Evolutionary conservation across 176 grass and related monocot species (phyloP).

Genomic region (Avena sativa): DNA sequence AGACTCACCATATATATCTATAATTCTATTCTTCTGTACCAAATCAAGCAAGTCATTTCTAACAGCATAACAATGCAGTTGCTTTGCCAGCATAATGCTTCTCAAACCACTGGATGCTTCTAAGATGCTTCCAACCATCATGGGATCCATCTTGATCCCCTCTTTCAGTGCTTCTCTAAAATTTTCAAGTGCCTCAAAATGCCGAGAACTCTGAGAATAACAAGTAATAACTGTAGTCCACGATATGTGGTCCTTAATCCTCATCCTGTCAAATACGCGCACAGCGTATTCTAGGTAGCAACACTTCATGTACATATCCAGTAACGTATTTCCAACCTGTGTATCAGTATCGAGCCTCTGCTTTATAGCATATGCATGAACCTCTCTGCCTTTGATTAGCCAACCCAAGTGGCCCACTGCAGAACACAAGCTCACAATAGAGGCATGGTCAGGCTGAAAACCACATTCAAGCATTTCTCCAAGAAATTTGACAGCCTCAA

Average conservation of each 20-base stretch:
- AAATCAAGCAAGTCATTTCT: constrained; percentile 78
- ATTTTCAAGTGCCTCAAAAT: constrained; percentile 61
- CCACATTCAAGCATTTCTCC: constrained; percentile 53
- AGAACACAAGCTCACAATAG: constrained; percentile 70
- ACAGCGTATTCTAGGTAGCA: constrained; percentile 45
- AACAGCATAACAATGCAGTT: constrained; percentile 76
- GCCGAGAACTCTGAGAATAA: constrained; percentile 61
- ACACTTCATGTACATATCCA: constrained; percentile 94
- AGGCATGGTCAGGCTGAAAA: constrained; percentile 73
- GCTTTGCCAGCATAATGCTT: constrained; percentile 53
- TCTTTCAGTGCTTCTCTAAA: constrained; percentile 55
- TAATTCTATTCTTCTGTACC: constrained; percentile 68
- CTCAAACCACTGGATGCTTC: constrained; percentile 62
- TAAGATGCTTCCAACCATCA: constrained; percentile 90
- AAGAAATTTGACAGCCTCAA: constrained; percentile 59
- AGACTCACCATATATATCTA: constrained; percentile 71
- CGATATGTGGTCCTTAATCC: constrained; percentile 71
- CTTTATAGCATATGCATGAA: constrained; percentile 89
- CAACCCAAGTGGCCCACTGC: constrained; percentile 69
- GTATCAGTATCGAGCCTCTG: constrained; percentile 64
- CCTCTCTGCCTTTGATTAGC: constrained; percentile 58
- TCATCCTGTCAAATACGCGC: constrained; percentile 61
- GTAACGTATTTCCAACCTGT: constrained; percentile 79
- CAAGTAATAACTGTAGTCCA: constrained; percentile 76
- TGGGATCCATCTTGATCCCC: constrained; percentile 63